Evolutionary conservation across 2,329 filamentous ascomycete genomes (phyloP).

Genomic region (Leptographium flavum): DNA sequence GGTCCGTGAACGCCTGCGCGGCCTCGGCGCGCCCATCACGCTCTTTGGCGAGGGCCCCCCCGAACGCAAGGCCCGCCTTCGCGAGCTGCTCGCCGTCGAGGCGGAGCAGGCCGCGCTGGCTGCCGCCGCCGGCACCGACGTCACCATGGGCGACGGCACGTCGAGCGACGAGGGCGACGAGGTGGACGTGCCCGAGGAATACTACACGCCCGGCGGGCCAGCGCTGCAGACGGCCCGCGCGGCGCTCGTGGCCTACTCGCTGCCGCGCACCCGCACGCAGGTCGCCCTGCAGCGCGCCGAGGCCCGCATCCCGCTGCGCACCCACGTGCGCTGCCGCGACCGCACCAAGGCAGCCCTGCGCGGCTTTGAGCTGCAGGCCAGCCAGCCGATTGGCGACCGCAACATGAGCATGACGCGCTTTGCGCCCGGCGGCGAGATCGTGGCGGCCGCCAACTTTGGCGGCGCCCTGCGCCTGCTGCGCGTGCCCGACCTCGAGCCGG

Average conservation of each 20-base stretch:
- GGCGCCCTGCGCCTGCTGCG: slow-evolving; percentile 77
- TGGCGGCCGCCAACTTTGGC: slow-evolving; percentile 88
- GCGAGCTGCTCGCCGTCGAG: slow-evolving; percentile 50
- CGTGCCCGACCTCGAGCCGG: slow-evolving; percentile 69
- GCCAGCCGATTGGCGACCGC: slow-evolving; percentile 81
- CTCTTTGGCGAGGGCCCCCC: slow-evolving; percentile 82
- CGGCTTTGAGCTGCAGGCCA: slow-evolving; percentile 81
- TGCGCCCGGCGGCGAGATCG: slow-evolving; percentile 66
- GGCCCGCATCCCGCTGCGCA: slow-evolving; percentile 68
- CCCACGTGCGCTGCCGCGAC: slow-evolving; percentile 86
- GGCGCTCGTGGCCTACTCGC: slow-evolving; percentile 67
- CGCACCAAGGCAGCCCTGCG: slow-evolving; percentile 70
- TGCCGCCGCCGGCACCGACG: slow-evolving; percentile 1
- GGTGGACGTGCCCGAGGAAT: slow-evolving; percentile 76
- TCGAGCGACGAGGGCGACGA: slow-evolving; percentile 39
- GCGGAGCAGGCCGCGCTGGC: slow-evolving; percentile 1
- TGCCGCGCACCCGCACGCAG: slow-evolving; percentile 67
- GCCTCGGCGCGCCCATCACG: slow-evolving; percentile 85
- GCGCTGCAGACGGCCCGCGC: slow-evolving; percentile 63
- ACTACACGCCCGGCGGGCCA: slow-evolving; percentile 73
- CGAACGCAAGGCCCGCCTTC: slow-evolving; percentile 74
- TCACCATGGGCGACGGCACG: slow-evolving; percentile 34
- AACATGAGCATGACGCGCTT: slow-evolving; percentile 88
- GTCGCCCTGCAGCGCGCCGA: slow-evolving; percentile 68
- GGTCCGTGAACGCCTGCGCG: slow-evolving; percentile 66